Conservation (phyloP, 2,329 filamentous ascomycete genomes). For the Nemania sp. region DNA sequence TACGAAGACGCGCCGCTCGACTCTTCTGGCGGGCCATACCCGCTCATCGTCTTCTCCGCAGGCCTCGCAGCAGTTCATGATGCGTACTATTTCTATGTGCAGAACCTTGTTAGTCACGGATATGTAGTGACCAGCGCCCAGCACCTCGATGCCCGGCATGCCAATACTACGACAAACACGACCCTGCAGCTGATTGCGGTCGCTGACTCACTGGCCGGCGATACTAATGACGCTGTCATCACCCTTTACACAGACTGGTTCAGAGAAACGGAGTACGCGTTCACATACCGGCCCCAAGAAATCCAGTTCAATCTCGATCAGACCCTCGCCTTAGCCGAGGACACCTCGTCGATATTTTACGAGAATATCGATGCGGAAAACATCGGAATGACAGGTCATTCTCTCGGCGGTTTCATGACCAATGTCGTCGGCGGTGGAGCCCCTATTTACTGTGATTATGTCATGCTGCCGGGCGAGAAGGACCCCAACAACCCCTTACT, state of each 20-base stretch:
- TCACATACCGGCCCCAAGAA: conserved; percentile 37
- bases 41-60: conserved; percentile 36
- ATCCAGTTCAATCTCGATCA: conserved; percentile 34
- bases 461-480: conserved; percentile 24
- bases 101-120: conserved; percentile 38
- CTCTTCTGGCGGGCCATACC: conserved; percentile 34
- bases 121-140: conserved; percentile 35
- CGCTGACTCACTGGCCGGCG: conserved; percentile 21
- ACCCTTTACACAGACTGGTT: conserved; percentile 36
- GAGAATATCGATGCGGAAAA: conserved; percentile 24
- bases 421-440: conserved; percentile 36
- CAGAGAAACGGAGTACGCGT: conserved; percentile 34
- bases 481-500: conserved; percentile 25
- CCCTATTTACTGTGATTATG: conserved; percentile 34
- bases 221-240: conserved; percentile 35
- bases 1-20: conserved; percentile 32
- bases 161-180: conserved; percentile 21
- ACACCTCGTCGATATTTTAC: conserved; percentile 28
- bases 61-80: conserved; percentile 37
- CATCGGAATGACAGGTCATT: conserved; percentile 37
- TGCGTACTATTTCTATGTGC: conserved; percentile 38
- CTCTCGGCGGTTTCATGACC: conserved; percentile 35
- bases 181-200: conserved; percentile 17
- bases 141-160: conserved; percentile 31
- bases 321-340: conserved; percentile 15